phyloP scores from a whole-genome alignment of 495 filamentous ascomycete genomes.

The Neurospora sp. region DNA sequence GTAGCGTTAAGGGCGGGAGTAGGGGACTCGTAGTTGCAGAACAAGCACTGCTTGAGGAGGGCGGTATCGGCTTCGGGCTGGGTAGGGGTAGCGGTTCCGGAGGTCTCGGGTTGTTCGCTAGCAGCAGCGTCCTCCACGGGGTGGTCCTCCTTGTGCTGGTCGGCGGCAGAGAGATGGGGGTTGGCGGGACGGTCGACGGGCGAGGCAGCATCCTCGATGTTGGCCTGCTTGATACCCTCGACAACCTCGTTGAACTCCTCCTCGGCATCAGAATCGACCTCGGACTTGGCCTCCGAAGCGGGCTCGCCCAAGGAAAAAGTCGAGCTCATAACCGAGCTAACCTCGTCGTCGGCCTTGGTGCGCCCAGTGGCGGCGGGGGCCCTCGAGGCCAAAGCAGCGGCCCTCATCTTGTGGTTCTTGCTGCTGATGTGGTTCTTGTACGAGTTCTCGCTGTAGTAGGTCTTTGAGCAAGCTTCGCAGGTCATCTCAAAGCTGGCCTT shows the following conservation, averaged over 20 bases:
- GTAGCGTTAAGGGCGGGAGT: constrained; percentile 59
- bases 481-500: constrained; percentile 80
- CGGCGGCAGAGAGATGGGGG: constrained; percentile 43
- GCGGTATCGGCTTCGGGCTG: constrained; percentile 14
- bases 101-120: constrained; percentile 19
- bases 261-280: constrained; percentile 51
- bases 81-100: constrained; percentile 12
- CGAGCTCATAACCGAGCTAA: constrained; percentile 81
- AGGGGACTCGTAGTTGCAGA: constrained; percentile 76
- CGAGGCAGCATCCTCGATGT: constrained; percentile 49
- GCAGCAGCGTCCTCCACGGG: constrained; percentile 24
- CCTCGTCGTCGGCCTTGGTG: constrained; percentile 48
- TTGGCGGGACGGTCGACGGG: constrained; percentile 45
- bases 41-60: constrained; percentile 64
- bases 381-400: constrained; percentile 27
- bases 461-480: constrained; percentile 78
- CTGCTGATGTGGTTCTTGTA: constrained; percentile 88
- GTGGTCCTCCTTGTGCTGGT: constrained; percentile 31
- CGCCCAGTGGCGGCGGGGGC: constrained; percentile 1
- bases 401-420: constrained; percentile 74
- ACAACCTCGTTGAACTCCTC: constrained; percentile 70
- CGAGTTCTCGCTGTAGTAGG: constrained; percentile 92
- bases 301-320: constrained; percentile 86
- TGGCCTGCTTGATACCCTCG: constrained; percentile 63
- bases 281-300: constrained; percentile 39